Percentiles rank a stretch among this genome's conserved stretches.
These are phyloP conservation scores for Pyrenula massariospora DNA, from an alignment of 495 filamentous ascomycete species.

Conservation along the genomic window DNA sequence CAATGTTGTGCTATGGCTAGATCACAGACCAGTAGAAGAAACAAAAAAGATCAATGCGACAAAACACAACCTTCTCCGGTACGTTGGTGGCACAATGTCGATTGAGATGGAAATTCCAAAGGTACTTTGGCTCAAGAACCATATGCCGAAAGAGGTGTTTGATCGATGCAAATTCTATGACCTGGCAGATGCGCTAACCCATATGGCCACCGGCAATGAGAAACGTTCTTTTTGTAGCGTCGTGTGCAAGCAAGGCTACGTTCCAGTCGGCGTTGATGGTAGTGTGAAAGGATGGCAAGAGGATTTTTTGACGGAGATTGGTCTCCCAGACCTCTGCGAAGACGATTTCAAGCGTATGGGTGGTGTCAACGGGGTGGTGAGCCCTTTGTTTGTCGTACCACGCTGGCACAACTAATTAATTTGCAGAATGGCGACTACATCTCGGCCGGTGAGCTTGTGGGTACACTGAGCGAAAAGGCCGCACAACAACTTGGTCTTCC, in stretches of 20 bases:
- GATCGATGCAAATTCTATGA: slow-evolving; percentile 93
- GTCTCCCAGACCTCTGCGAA: slow-evolving; percentile 66
- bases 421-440: slow-evolving; percentile 76
- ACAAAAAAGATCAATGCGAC: slow-evolving; percentile 86
- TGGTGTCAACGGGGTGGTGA: slow-evolving; percentile 87
- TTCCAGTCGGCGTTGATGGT: slow-evolving; percentile 90
- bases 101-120: slow-evolving; percentile 99
- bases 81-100: slow-evolving; percentile 94
- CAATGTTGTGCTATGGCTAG: slow-evolving; percentile 87
- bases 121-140: slow-evolving; percentile 91
- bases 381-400: slow-evolving; percentile 27
- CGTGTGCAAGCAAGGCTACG: slow-evolving; percentile 91
- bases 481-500: slow-evolving; percentile 75
- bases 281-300: slow-evolving; percentile 98
- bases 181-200: slow-evolving; percentile 82
- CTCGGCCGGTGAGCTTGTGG: slow-evolving; percentile 83
- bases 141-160: slow-evolving; percentile 91
- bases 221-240: slow-evolving; percentile 85
- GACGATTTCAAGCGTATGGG: slow-evolving; percentile 87
- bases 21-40: slow-evolving; percentile 82
- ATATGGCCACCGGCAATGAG: slow-evolving; percentile 90
- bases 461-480: slow-evolving; percentile 72
- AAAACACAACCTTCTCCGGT: slow-evolving; percentile 81
- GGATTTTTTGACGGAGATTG: slow-evolving; percentile 78
- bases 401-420: slow-evolving; percentile 6